These are phyloP conservation scores for Cynara cardunculus DNA, from an alignment of 129 eudicot species.

Conservation along the genomic window DNA sequence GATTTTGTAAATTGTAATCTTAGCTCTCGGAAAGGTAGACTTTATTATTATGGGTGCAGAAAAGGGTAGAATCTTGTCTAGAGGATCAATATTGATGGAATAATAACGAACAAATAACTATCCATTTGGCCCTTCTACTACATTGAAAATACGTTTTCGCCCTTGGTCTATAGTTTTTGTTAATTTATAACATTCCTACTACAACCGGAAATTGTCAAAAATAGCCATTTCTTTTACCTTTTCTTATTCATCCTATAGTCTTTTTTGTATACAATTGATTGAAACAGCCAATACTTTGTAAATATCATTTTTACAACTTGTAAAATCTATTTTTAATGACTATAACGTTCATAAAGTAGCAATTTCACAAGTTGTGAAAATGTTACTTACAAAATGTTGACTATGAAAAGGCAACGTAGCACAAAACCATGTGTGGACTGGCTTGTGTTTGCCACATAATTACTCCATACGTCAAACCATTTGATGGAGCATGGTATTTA, in stretches of 20 bases:
- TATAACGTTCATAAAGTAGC: too few relatives aligned
- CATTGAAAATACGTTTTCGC: not conserved
- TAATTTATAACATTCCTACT: not conserved
- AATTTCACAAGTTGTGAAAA: too few relatives aligned
- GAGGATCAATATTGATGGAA: conserved; percentile 7
- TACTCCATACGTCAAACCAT: too few relatives aligned
- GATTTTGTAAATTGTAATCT: not conserved
- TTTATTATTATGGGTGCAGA: not conserved
- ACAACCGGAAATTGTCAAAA: not conserved
- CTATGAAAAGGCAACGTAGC: too few relatives aligned
- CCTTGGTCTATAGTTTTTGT: not conserved
- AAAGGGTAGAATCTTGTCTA: conserved; percentile 9
- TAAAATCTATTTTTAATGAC: too few relatives aligned
- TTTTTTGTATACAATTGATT: too few relatives aligned
- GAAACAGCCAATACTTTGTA: too few relatives aligned
- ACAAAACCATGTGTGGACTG: too few relatives aligned
- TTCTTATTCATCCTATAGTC: too few relatives aligned
- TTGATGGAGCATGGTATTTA: not conserved
- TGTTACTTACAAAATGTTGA: too few relatives aligned
- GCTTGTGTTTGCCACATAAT: too few relatives aligned
- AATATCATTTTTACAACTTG: too few relatives aligned
- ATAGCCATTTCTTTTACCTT: not conserved
- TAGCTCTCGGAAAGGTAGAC: not conserved
- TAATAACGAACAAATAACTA: not conserved
- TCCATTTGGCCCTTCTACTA: not conserved